Evolutionary conservation across 1,284 basidiomycete genomes (phyloP).

Genomic region (Pyrrhoderma noxium): DNA sequence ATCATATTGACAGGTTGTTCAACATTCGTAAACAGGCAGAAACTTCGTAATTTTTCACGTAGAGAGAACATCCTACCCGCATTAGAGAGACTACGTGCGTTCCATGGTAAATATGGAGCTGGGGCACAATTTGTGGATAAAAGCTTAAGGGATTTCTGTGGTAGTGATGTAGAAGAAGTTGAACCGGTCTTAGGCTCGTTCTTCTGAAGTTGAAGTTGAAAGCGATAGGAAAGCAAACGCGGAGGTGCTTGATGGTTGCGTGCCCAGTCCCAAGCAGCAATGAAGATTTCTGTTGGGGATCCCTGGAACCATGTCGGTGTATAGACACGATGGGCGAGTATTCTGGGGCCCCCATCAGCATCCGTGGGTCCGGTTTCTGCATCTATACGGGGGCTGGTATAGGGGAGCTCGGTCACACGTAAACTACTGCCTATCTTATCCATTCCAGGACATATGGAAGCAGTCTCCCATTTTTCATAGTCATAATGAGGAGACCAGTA

Average conservation of each 20-base stretch:
- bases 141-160: not conserved
- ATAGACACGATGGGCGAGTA: constrained; percentile 6
- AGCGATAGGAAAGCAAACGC: constrained; percentile 5
- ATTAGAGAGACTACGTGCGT: constrained; percentile 7
- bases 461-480: too few relatives aligned
- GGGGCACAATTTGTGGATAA: constrained; percentile 2
- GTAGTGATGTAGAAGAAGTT: not conserved
- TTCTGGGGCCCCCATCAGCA: not conserved
- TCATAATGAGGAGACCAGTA: constrained; percentile 2
- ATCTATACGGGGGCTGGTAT: not conserved
- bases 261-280: constrained; percentile 1
- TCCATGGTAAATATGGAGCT: constrained; percentile 3
- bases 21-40: not conserved
- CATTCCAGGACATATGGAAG: not conserved
- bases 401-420: not conserved
- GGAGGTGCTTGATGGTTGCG: not conserved
- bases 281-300: constrained; percentile 1
- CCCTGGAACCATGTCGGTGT: constrained; percentile 2
- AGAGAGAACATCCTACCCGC: constrained; percentile 3
- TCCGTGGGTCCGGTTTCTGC: not conserved
- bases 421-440: not conserved
- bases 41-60: not conserved
- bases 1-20: constrained; percentile 1
- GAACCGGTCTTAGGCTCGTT: too few relatives aligned
- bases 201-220: not conserved